A percentile compares a stretch with the other conserved stretches of the same genome.
phyloP scores from a whole-genome alignment of 768 basidiomycete genomes.

The Lactifluus volemus region DNA sequence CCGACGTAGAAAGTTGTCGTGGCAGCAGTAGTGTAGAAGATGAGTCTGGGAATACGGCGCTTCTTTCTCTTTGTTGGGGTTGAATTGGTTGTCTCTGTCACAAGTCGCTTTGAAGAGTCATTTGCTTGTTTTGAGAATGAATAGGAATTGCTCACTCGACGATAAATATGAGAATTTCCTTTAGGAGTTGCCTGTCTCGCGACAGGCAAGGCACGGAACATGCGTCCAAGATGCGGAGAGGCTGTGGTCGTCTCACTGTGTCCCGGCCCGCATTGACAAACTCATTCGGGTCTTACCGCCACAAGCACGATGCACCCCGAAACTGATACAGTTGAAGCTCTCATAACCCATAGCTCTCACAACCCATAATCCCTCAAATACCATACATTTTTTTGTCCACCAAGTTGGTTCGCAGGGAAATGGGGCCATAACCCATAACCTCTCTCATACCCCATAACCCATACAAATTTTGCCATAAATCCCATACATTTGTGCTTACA shows the following conservation, averaged over 20 bases:
- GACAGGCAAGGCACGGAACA: conserved; percentile 50
- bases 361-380: too few species aligned
- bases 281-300: not conserved
- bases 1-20: conserved; percentile 75
- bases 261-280: too few species aligned
- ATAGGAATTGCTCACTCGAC: conserved; percentile 42
- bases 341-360: too few species aligned
- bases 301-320: too few species aligned
- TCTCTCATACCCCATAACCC: too few species aligned
- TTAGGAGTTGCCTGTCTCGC: conserved; percentile 40
- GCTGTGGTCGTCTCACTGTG: not conserved
- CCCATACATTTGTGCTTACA: too few species aligned
- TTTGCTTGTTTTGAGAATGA: conserved; percentile 7
- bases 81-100: conserved; percentile 38
- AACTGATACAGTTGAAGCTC: too few species aligned
- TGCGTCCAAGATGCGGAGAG: conserved; percentile 20
- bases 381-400: too few species aligned
- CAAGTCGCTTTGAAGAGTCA: conserved; percentile 40
- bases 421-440: too few species aligned
- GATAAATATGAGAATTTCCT: conserved; percentile 42
- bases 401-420: too few species aligned
- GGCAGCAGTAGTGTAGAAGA: conserved; percentile 59
- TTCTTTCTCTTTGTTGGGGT: conserved; percentile 43
- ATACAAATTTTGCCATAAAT: too few species aligned
- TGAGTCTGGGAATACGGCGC: conserved; percentile 44